Evolutionary conservation across 371 early-diverging fungal species (phyloP), one percentile per base, ranked within the genome.

Genomic region (Sporodiniella umbellata): DNA sequence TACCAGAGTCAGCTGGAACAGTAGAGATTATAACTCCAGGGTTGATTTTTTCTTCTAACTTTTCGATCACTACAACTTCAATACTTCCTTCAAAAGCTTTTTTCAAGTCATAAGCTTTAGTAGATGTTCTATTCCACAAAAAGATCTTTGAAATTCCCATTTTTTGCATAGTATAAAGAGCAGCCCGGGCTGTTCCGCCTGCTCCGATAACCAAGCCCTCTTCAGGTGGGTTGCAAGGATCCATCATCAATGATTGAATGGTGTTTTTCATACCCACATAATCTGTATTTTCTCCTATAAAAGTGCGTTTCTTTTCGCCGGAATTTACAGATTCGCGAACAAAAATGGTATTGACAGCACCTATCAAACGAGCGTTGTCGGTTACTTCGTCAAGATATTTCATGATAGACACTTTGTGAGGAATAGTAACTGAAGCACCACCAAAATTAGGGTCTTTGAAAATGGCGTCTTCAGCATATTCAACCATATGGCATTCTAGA

Each of bases 181-280:
- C 97, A 0, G 98, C 98, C 25, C 96, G 80, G 2, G 95, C 82
- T 3, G 98, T 98, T 11, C 98, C 98, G 39, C 98, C 98, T 7
- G 94, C 96, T n/a, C 98, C 98, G 49, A 98, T 79, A 3, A 98
- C 90, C 24, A 94, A 79, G 8, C 94, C 75, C 42, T 74, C 51
- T 10, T 60, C 61, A 8, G 72, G 70, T 8, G 65, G 57, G 25
- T 56, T 60, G 48, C 39, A 54, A 31, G 69, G 57, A 53, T 73
- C 70, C 37, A 71, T 53, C 66, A 80, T 79, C 40, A 75, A 45
- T 3, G 75, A 69, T 50, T 79, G 74, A 23, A 94, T 74, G 44
- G 81, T 75, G 30, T 75, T 71, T 48, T 76, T 72, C 55, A 96
- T 95, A 26, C 96, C 97, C 4, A 93, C 60, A 77, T 90, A 96